Base-by-base conservation (phyloP, 352 stramenopile species). In the Phytophthora cactorum region DNA sequence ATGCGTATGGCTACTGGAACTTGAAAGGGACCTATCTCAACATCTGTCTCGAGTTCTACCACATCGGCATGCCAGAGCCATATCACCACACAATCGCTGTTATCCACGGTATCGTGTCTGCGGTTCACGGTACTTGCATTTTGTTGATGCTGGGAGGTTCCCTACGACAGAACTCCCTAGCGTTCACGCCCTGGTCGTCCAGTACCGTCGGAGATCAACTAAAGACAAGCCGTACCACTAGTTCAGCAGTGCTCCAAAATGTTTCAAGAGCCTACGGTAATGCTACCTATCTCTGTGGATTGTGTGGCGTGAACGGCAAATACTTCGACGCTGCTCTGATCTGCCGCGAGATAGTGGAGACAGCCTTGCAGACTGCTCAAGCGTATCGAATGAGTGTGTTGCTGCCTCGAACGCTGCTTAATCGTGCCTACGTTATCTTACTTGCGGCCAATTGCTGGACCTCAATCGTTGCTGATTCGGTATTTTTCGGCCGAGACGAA, bases 1-100 rank as follows among this genome's bases (percentile, higher is more conserved):
- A 38, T 29, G 11, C 11, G 17, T 52, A 52, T 12, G 10, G 11
- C 4, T 52, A 52, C 27, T 52, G 25, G 46, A 36, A 17, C 11
- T 38, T 52, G 28, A 5, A 38, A 0, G 25, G 15, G 11, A 52
- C 46, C 1, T 52, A 52, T 22, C 46, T 52, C 28, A 52, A 52
- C 10, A 59, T 22, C 32, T 72, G 34, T 34, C 59, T 69, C 31
- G 44, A 60, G 5, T 57, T 38, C 12, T 70, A 28, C 36, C 17
- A 47, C 25, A 61, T 70, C 27, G 59, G 60, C 14, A 52, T 74
- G 41, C 14, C 63, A 14, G 7, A 55, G 15, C 59, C 43, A 15
- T 69, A 60, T 43, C 60, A 67, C 17, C 31, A 31, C 11, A 41
- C 44, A 29, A 50, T 50, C 15, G 44, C 44, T 15, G 8, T 31